Evolutionary conservation across 2,329 filamentous ascomycete species (phyloP).

Genomic region (Fusarium lyarnte): DNA sequence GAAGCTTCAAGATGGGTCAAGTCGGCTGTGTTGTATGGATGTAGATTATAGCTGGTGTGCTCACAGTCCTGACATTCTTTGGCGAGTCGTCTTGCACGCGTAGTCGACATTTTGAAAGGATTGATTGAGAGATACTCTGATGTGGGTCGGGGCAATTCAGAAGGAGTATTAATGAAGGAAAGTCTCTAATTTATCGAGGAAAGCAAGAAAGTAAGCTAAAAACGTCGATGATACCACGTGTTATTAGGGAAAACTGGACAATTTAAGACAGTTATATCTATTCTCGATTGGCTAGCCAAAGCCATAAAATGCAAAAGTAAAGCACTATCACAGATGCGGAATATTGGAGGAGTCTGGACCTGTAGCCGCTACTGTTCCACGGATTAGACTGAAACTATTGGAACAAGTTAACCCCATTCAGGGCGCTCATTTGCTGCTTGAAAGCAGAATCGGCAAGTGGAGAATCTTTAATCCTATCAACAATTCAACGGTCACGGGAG

Average conservation of each 20-base stretch:
- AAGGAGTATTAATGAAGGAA: neutral
- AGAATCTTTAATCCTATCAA: neutral
- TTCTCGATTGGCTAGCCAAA: neutral
- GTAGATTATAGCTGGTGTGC: neutral
- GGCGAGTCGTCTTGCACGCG: neutral
- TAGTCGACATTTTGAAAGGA: neutral
- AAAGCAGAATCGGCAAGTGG: neutral
- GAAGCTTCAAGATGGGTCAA: neutral
- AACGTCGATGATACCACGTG: neutral
- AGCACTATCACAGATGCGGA: neutral
- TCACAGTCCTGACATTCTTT: neutral
- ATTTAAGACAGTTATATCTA: fast-evolving
- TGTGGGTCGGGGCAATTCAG: fast-evolving
- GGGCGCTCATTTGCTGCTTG: fast-evolving
- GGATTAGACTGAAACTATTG: neutral
- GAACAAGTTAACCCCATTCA: fast-evolving
- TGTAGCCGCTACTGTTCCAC: fast-evolving
- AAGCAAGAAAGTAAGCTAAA: neutral
- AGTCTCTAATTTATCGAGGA: neutral
- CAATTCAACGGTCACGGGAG: neutral
- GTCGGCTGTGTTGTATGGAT: fast-evolving
- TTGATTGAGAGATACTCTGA: neutral
- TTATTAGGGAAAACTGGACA: neutral
- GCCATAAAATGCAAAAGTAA: neutral
- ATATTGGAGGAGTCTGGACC: neutral